Percentiles rank a stretch among this genome's conserved stretches.
phyloP scores from a whole-genome alignment of 2,329 filamentous ascomycete genomes.

The Beauveria varroae region DNA sequence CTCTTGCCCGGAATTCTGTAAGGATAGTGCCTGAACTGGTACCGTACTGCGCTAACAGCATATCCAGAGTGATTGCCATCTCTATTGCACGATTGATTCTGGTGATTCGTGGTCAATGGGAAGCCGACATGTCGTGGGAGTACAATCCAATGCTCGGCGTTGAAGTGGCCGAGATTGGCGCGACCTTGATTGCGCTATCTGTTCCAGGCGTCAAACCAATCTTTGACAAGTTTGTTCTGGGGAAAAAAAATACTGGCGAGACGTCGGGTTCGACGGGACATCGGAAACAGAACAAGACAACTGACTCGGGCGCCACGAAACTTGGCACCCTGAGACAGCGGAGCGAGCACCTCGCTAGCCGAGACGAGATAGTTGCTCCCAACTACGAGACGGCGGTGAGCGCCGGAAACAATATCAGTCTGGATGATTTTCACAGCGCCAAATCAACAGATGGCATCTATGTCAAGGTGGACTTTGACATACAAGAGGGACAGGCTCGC shows the following conservation, averaged over 20 bases:
- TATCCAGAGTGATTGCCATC: conserved; percentile 38
- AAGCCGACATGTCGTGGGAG: conserved; percentile 40
- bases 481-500: conserved; percentile 20
- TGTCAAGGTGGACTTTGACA: conserved; percentile 29
- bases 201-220: conserved; percentile 43
- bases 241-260: conserved; percentile 17
- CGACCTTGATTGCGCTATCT: conserved; percentile 42
- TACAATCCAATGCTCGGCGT: conserved; percentile 43
- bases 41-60: conserved; percentile 1
- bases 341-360: conserved; percentile 23
- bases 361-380: conserved; percentile 16
- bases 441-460: conserved; percentile 25
- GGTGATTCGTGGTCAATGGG: conserved; percentile 39
- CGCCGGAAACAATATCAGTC: conserved; percentile 11
- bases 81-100: conserved; percentile 39
- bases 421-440: conserved; percentile 18
- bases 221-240: conserved; percentile 27
- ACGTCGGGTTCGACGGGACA: conserved; percentile 17
- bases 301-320: conserved; percentile 19
- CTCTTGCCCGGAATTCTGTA: conserved; percentile 42
- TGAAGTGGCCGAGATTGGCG: conserved; percentile 42
- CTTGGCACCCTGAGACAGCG: conserved; percentile 23
- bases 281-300: conserved; percentile 16
- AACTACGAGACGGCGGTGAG: conserved; percentile 18
- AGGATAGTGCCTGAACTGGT: conserved; percentile 16